Conservation (phyloP, 2,329 filamentous ascomycete species). For the Metarhizium humberi region DNA sequence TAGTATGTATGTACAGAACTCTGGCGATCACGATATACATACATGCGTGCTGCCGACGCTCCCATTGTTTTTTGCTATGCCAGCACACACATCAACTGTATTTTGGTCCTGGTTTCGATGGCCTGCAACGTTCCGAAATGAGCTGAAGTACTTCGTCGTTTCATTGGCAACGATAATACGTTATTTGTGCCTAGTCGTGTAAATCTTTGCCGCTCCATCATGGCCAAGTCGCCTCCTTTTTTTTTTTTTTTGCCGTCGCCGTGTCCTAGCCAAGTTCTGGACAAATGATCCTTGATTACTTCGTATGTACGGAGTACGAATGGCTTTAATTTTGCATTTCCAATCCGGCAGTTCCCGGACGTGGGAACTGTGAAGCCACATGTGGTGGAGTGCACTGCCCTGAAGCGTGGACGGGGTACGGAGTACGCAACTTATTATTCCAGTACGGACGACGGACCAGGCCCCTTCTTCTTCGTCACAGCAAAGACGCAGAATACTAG, state of each 20-base stretch:
- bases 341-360: constrained; percentile 5
- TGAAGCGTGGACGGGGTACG: not conserved
- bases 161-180: not conserved
- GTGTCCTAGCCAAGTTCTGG: not conserved
- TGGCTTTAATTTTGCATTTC: not conserved
- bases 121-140: not conserved
- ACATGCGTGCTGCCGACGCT: constrained; percentile 29
- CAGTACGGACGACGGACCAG: no score
- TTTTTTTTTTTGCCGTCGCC: not conserved
- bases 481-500: not conserved
- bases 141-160: not conserved
- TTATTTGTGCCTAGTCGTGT: no score
- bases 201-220: no score
- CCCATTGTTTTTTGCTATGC: not conserved
- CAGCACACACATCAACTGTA: not conserved
- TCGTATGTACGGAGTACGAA: not conserved
- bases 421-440: not conserved
- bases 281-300: constrained; percentile 13
- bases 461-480: no score
- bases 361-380: not conserved
- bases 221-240: not conserved
- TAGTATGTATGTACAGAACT: no score
- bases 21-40: not conserved
- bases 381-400: not conserved
- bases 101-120: not conserved